phyloP scores from a whole-genome alignment of 2,329 filamentous ascomycete species.

The Cercospora berteroae region DNA sequence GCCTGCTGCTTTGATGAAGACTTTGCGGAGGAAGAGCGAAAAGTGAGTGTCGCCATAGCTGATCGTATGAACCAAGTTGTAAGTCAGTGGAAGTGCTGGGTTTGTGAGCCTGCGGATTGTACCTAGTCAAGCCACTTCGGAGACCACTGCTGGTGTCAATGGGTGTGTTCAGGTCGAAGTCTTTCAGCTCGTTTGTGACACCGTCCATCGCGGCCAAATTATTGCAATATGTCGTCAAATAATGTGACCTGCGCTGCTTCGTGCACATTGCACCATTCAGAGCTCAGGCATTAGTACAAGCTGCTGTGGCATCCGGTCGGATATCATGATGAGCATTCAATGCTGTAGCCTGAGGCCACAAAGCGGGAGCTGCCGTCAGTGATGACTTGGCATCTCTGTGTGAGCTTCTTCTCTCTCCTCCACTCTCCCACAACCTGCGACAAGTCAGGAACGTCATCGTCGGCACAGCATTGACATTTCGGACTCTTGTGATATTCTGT shows the following conservation, averaged over 20 bases:
- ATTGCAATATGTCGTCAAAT: neutral
- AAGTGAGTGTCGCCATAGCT: conserved; percentile 74
- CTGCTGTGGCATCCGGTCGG: neutral
- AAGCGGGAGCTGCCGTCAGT: neutral
- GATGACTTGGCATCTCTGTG: neutral
- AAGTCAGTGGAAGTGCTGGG: conserved; percentile 50
- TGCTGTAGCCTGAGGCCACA: neutral
- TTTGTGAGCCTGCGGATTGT: neutral
- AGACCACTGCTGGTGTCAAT: conserved; percentile 20
- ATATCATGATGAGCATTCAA: neutral
- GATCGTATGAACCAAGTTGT: conserved; percentile 39
- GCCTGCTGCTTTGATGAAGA: conserved; percentile 73
- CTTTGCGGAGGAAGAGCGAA: conserved; percentile 70
- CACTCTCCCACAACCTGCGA: neutral
- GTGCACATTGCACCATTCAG: conserved; percentile 4
- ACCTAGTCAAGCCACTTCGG: conserved; percentile 23
- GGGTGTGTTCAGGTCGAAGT: conserved; percentile 24
- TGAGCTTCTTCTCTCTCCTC: neutral
- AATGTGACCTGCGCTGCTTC: neutral
- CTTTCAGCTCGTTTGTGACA: conserved; percentile 7
- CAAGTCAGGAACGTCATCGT: neutral
- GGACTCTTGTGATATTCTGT: neutral
- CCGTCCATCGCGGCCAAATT: neutral
- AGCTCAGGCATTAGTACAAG: conserved; percentile 1
- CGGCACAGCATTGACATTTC: neutral